Evolutionary conservation across 2,329 filamentous ascomycete species (phyloP).

Genomic region (Geosmithia putterillii): DNA sequence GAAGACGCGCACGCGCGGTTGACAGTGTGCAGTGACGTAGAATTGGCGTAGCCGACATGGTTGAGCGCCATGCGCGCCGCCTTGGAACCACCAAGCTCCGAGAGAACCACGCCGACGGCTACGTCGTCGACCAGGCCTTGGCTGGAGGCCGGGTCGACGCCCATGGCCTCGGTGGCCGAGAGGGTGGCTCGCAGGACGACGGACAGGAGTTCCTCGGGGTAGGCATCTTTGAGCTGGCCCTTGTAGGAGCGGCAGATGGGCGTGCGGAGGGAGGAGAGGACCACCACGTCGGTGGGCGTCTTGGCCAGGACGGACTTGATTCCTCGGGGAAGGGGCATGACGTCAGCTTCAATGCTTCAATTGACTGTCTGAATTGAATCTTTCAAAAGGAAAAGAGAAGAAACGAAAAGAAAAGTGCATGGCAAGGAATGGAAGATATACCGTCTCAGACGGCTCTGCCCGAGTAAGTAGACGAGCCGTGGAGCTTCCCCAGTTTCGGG

Average conservation of each 20-base stretch:
- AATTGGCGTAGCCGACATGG: constrained; percentile 64
- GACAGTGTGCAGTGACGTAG: constrained; percentile 70
- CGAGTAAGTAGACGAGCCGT: too few relatives aligned
- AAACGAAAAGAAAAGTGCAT: background rate
- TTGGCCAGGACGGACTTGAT: constrained; percentile 56
- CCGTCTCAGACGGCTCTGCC: too few relatives aligned
- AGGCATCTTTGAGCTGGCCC: constrained; percentile 74
- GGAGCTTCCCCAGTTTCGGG: background rate
- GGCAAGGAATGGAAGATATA: too few relatives aligned
- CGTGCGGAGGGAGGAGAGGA: constrained; percentile 83
- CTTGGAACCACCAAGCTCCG: constrained; percentile 82
- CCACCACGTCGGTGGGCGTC: constrained; percentile 68
- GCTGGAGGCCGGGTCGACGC: constrained; percentile 54
- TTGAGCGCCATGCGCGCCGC: constrained; percentile 84
- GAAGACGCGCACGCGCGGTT: constrained; percentile 79
- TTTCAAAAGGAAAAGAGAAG: background rate
- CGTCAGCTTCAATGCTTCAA: too few relatives aligned
- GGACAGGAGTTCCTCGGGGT: constrained; percentile 79
- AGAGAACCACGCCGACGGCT: constrained; percentile 77
- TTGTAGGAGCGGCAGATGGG: constrained; percentile 75
- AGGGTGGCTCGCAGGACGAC: constrained; percentile 34
- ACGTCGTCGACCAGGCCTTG: constrained; percentile 69
- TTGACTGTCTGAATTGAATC: too few relatives aligned
- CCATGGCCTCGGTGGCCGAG: constrained; percentile 59
- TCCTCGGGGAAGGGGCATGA: constrained; percentile 4